Base-by-base conservation (phyloP, 345 rosid genomes). In the Fremontodendron californicum region DNA sequence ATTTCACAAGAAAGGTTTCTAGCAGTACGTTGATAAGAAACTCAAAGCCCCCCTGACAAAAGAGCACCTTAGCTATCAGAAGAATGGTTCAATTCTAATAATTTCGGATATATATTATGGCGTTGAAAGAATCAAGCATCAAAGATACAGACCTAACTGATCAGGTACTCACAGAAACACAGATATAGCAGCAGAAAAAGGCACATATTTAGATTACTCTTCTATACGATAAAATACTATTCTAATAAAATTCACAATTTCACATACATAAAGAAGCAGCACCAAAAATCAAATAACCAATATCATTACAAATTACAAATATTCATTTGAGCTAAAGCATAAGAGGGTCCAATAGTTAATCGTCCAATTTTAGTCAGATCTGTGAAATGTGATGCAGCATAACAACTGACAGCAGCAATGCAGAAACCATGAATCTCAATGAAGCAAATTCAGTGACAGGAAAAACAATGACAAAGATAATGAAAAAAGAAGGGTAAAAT, bases 31-130 rank as follows among this genome's bases (percentile, higher is more conserved):
- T 45, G 85, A 65, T 2, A 67, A 18, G 55, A 68, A 29, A 66
- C 60, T 82, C 87, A 86, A 81, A 78, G 79, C 43, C 76, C 82
- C 74, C 83, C 87, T 80, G 40, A 43, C 9, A 46, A 67, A 80
- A 21, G 45, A 78, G 33, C 31, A 64, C 40, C 19, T 68, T 37
- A 40, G 71, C n/a, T 52, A 39, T 73, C 51, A 74, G 78, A 78
- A 31, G 10, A 57, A 31, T 21, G 42, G 19, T 57, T 76, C 27
- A 21, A 15, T n/a, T 29, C 10, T 19, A 11, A 67, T 71, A 35
- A 49, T 19, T 43, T 39, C 4, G n/a, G 39, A 60, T 25, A 66
- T 9, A 70, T 33, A 68, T 37, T 52, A 40, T 43, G 11, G 68
- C 8, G 51, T 69, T n/a, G 55, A 43, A 49, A 21, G 31, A 64